These are phyloP conservation scores for Candida verbasci DNA, from an alignment of 805 yeast genomes.

Conservation along the genomic window DNA sequence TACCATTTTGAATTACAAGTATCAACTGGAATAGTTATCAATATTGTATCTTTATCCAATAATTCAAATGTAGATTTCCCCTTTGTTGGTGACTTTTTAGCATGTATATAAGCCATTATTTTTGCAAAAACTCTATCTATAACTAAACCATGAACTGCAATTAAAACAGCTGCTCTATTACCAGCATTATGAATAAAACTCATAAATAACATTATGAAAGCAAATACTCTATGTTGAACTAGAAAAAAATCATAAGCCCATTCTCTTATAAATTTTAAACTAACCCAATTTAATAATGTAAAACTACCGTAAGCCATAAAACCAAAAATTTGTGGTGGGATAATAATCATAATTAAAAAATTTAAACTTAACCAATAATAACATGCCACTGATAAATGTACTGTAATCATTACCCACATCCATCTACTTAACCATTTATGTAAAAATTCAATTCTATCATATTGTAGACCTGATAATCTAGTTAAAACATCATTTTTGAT, in stretches of 20 bases:
- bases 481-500: constrained; percentile 38
- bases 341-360: constrained; percentile 36
- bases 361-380: constrained; percentile 38
- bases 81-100: constrained; percentile 31
- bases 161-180: constrained; percentile 27
- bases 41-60: constrained; percentile 38
- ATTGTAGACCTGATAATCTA: constrained; percentile 37
- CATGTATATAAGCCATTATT: constrained; percentile 27
- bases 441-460: constrained; percentile 33
- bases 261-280: constrained; percentile 31
- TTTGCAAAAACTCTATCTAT: constrained; percentile 33
- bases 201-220: constrained; percentile 40
- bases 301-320: constrained; percentile 39
- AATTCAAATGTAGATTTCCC: constrained; percentile 34
- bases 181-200: constrained; percentile 39
- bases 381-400: constrained; percentile 30
- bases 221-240: constrained; percentile 38
- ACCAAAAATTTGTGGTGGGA: constrained; percentile 52
- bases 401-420: constrained; percentile 30
- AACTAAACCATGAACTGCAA: constrained; percentile 42
- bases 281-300: constrained; percentile 32
- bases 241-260: constrained; percentile 42
- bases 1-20: constrained; percentile 23
- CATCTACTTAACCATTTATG: constrained; percentile 45
- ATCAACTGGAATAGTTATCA: constrained; percentile 32